These are phyloP conservation scores for Boechera divaricarpa DNA, from an alignment of 345 rosid genomes.

Conservation along the genomic window DNA sequence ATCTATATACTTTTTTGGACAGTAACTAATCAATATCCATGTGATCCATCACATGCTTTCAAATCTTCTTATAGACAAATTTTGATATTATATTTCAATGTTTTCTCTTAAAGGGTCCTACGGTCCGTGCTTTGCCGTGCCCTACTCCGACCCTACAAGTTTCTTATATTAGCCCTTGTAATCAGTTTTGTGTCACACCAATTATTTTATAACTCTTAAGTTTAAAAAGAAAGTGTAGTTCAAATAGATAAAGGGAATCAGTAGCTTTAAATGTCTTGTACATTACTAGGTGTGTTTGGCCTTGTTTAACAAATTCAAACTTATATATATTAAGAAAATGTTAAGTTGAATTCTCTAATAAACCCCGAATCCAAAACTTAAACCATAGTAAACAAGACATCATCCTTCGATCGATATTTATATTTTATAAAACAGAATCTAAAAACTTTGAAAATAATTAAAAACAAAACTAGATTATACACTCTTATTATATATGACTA, in stretches of 20 bases:
- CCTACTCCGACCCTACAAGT: slow-evolving; percentile 34
- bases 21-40: slow-evolving; percentile 42
- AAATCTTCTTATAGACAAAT: slow-evolving; percentile 14
- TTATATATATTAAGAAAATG: neutral
- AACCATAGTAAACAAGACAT: neutral
- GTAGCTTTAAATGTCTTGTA: neutral
- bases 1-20: slow-evolving; percentile 19
- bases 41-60: slow-evolving; percentile 47
- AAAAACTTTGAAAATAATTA: no score
- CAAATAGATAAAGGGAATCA: neutral
- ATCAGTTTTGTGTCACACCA: slow-evolving; percentile 17
- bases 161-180: slow-evolving; percentile 15
- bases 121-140: slow-evolving; percentile 38
- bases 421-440: neutral
- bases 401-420: neutral
- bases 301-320: neutral
- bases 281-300: neutral
- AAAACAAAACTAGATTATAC: neutral
- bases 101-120: slow-evolving; percentile 24
- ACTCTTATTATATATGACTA: neutral
- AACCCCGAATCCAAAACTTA: neutral
- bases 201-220: neutral
- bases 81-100: neutral
- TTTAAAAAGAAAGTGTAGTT: neutral
- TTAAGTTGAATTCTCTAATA: neutral